A percentile compares a stretch with the other conserved stretches of the same genome.
phyloP scores from a whole-genome alignment of 2,329 filamentous ascomycete species.

The Periconia sp. region DNA sequence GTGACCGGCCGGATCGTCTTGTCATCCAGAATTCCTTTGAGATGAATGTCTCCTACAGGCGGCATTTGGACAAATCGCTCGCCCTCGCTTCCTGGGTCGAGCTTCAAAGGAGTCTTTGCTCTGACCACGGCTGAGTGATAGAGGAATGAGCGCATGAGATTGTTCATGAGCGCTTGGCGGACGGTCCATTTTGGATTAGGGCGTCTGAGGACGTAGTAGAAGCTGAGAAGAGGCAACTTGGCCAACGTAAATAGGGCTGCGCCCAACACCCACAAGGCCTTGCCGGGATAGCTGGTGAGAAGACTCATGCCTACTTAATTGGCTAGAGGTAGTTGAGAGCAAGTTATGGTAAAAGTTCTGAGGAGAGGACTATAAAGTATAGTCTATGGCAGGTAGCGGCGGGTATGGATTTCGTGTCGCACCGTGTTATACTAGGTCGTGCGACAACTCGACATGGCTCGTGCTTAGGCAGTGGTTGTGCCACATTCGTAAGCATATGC shows the following conservation, averaged over 20 bases:
- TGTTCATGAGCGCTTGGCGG: constrained; percentile 10
- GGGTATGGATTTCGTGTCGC: no score
- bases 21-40: constrained; percentile 9
- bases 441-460: no score
- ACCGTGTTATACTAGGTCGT: no score
- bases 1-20: constrained; percentile 7
- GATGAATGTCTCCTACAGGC: constrained; percentile 6
- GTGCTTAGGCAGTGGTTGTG: no score
- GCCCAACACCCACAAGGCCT: constrained; percentile 9
- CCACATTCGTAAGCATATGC: no score
- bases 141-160: constrained; percentile 9
- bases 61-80: constrained; percentile 8
- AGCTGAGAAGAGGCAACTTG: constrained; percentile 7
- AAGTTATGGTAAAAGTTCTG: no score
- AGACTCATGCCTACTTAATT: constrained; percentile 7
- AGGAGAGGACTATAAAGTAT: no score
- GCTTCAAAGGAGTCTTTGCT: constrained; percentile 7
- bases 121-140: constrained; percentile 9
- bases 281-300: constrained; percentile 6
- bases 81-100: constrained; percentile 9
- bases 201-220: constrained; percentile 9
- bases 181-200: constrained; percentile 9
- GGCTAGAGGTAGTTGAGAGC: no score
- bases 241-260: constrained; percentile 2
- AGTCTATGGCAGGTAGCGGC: no score